Evolutionary conservation across 2,329 filamentous ascomycete genomes (phyloP).

Genomic region (Alternaria sp.): DNA sequence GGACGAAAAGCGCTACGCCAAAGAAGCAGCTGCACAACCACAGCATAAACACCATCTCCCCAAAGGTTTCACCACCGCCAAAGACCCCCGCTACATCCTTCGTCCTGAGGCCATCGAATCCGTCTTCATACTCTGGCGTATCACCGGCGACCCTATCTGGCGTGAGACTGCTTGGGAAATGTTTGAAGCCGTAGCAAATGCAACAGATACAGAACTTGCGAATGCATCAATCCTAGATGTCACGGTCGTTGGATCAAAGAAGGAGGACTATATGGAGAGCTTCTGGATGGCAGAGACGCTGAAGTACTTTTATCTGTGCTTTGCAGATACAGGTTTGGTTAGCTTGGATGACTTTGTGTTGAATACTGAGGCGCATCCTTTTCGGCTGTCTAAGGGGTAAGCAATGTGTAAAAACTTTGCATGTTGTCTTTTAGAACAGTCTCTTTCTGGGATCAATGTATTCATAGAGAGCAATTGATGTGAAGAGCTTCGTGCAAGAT

Average conservation of each 20-base stretch:
- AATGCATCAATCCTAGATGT: slow-evolving; percentile 58
- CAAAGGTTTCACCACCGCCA: slow-evolving; percentile 59
- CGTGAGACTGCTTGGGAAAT: slow-evolving; percentile 59
- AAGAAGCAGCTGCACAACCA: slow-evolving; percentile 25
- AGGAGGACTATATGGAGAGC: slow-evolving; percentile 53
- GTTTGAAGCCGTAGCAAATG: slow-evolving; percentile 54
- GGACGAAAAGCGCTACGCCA: slow-evolving; percentile 51
- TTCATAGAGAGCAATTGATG: neutral
- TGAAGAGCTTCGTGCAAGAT: neutral
- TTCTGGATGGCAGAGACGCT: slow-evolving; percentile 62
- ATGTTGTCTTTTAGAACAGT: neutral
- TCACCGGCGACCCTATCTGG: slow-evolving; percentile 61
- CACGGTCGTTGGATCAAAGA: slow-evolving; percentile 34
- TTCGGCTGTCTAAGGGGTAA: slow-evolving; percentile 56
- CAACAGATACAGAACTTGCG: slow-evolving; percentile 53
- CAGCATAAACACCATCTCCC: slow-evolving; percentile 41
- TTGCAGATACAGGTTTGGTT: slow-evolving; percentile 55
- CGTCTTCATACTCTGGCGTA: slow-evolving; percentile 67
- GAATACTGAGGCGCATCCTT: slow-evolving; percentile 62
- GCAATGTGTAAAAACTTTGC: neutral
- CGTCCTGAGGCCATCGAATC: slow-evolving; percentile 67
- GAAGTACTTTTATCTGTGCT: slow-evolving; percentile 61
- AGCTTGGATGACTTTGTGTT: slow-evolving; percentile 60
- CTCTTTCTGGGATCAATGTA: neutral
- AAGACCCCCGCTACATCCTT: slow-evolving; percentile 57